A percentile compares a stretch with the other conserved stretches of the same genome.
Evolutionary conservation across 345 rosid genomes (phyloP).

Genomic region (Populus deltoides): DNA sequence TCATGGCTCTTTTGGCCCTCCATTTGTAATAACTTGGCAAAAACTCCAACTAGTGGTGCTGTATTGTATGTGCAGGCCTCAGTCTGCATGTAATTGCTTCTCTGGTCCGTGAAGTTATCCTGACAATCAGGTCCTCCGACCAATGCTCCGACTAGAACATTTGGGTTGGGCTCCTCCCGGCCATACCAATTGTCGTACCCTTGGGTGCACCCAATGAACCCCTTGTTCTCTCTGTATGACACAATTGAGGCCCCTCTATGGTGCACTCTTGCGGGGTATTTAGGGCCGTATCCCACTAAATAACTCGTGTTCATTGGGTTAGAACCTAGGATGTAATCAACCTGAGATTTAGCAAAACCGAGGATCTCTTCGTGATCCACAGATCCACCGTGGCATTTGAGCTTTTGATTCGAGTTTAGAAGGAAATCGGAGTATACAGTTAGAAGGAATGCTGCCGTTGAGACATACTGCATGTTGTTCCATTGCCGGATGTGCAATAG

Average conservation of each 20-base stretch:
- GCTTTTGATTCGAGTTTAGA: constrained; percentile 30
- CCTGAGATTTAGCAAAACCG: constrained; percentile 66
- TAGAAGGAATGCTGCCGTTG: constrained; percentile 78
- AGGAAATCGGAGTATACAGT: constrained; percentile 71
- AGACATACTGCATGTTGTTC: constrained; percentile 99
- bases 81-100: constrained; percentile 51
- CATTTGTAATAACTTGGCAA: constrained; percentile 42
- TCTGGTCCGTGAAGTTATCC: constrained; percentile 46
- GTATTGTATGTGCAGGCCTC: constrained; percentile 73
- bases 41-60: constrained; percentile 56
- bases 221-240: constrained; percentile 69
- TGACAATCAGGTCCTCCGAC: constrained; percentile 63
- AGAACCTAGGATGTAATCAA: constrained; percentile 80
- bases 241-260: constrained; percentile 90
- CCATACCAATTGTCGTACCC: constrained; percentile 66
- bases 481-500: constrained; percentile 80
- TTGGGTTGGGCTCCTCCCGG: constrained; percentile 43
- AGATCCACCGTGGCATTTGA: constrained; percentile 47
- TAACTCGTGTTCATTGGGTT: constrained; percentile 92
- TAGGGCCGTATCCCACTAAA: constrained; percentile 75
- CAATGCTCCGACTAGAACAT: constrained; percentile 51
- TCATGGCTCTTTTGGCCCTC: constrained; percentile 22
- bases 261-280: constrained; percentile 77
- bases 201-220: constrained; percentile 96
- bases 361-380: constrained; percentile 52